Base-by-base conservation (phyloP, 352 stramenopile species). In the Globisporangium splendens region DNA sequence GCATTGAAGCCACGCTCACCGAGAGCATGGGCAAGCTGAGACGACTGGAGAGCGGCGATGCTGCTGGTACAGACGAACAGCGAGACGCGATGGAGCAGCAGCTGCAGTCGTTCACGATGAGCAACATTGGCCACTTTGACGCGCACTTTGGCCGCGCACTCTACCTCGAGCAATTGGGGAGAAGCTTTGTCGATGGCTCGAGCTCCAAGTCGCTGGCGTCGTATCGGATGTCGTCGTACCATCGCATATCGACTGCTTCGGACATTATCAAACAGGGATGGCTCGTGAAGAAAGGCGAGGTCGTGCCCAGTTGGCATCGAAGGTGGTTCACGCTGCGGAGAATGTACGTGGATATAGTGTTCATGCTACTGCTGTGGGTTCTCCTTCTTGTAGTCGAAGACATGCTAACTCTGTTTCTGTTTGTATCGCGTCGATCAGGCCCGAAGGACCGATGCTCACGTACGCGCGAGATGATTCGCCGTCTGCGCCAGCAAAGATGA, bases 271-370 rank as follows among this genome's bases (percentile, higher is more conserved):
- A 79, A 14, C 79, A 95, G 56, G 85, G 85, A 28, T 93, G 85
- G 85, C 70, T 95, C 46, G 68, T 84, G 43, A 95, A 95, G 65
- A 77, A 78, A 12, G 85, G 77, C 12, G 79, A 87, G 38, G 77
- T 93, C 22, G 77, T 95, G 46, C 83, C 67, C 1, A 92, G 72
- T 50, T 95, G 84, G 75, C 75, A 87, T 47, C 88, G 87, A 53
- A 81, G 85, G 4, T 95, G 83, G 83, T 89, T 95, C 61, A 91
- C 70, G 46, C 66, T 95, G 17, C 79, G 79, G 24, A 70, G 70
- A 22, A 94, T 88, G 84, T 82, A 66, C 33, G 72, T 63, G 17
- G 3, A 18, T 46, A 7, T 54, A 31, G 2, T 44, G 13, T 44
- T 44, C 13, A n/a, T 46, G 33, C 21, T 50, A 12, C 18, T 46